Base-by-base conservation (phyloP, 2,329 filamentous ascomycete species). In the Zymoseptoria pseudotritici region DNA sequence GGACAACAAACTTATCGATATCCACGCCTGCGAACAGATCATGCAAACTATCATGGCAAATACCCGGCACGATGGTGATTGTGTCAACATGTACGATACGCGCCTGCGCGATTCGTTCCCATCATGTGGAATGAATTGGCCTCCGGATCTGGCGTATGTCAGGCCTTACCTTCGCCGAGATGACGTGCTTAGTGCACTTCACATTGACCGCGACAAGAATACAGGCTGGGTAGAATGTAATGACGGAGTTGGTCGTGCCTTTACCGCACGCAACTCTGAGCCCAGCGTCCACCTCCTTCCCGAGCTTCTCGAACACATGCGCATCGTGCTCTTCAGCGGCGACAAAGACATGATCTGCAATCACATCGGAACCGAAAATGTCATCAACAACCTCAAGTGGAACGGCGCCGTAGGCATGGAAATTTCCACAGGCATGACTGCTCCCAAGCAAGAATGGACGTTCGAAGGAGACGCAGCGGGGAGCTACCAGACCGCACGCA, bases 71-170 rank as follows among this genome's bases (percentile, higher is more conserved):
- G 80, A 83, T 56, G 78, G 77, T 42, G 78, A 78, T 20, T 99
- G 95, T 74, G 74, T 86, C 73, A 99, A 99, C 77, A 97, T 97
- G 90, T 99, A 99, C 75, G 94, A 99, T 73, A 83, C 97, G 57
- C 90, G 93, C 53, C 82, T 97, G 53, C 86, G 81, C 64, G 94
- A 99, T 74, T 78, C 78, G 6, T 91, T 84, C 74, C 88, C 90
- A 4, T 88, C 87, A 63, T 99, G 94, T 74, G 94, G 94, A 66
- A 96, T 96, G 92, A 93, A 91, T 77, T 99, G 95, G 95, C 94
- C 94, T 31, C 89, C 91, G 65, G 94, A 99, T 76, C 80, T 99
- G 70, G 75, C 76, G 53, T 72, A 83, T 55, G 83, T 99, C 21
- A 90, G 85, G 5, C 90, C 91, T 0, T 99, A 97, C 74, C 83